Evolutionary conservation across 129 eudicot species (phyloP).

Genomic region (Flaveria sonorensis): DNA sequence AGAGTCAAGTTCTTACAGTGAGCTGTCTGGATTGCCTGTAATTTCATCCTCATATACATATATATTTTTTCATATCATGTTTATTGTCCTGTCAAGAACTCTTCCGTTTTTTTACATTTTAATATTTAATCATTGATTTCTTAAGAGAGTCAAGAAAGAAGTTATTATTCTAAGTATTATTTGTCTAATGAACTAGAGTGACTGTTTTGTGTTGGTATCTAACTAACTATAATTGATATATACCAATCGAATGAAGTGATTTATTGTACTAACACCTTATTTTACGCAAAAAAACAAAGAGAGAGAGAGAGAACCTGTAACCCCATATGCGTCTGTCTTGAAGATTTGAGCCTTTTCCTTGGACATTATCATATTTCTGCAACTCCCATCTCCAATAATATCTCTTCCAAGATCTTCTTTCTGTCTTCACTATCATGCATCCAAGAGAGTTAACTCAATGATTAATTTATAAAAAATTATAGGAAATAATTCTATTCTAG

Average conservation of each 20-base stretch:
- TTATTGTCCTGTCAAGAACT: no score
- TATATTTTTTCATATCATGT: no score
- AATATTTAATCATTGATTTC: not conserved
- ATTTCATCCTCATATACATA: no score
- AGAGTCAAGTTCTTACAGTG: no score
- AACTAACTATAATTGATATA: not conserved
- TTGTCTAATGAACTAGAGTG: not conserved
- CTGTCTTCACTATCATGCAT: conserved; percentile 7
- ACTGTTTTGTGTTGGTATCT: not conserved
- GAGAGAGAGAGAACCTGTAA: conserved; percentile 1
- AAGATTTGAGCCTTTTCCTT: conserved; percentile 13
- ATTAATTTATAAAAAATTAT: not conserved
- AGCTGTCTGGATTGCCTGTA: no score
- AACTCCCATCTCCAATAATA: conserved; percentile 24
- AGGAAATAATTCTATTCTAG: no score
- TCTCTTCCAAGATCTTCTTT: conserved; percentile 12
- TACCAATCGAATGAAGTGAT: not conserved
- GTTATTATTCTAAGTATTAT: not conserved
- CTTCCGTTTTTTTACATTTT: not conserved
- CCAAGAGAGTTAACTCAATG: conserved; percentile 3
- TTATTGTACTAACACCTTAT: not conserved
- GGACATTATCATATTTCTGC: conserved; percentile 26
- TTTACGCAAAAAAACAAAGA: not conserved
- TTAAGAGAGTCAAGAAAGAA: not conserved
- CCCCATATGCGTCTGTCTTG: conserved; percentile 31